Evolutionary conservation across 306 rosid genomes (phyloP).

Genomic region (Quercus dentata): DNA sequence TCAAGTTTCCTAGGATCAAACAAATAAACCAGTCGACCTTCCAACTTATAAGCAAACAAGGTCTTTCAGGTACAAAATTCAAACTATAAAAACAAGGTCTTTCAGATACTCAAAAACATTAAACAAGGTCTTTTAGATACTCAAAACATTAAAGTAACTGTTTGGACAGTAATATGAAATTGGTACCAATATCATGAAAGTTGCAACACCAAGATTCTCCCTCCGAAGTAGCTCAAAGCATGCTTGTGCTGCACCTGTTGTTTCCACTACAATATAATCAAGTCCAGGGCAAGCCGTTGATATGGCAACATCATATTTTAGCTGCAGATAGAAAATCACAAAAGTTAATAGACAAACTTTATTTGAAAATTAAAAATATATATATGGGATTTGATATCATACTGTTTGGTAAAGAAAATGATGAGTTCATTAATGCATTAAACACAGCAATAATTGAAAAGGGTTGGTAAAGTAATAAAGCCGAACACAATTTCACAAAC

Average conservation of each 20-base stretch:
- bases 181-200: conserved; percentile 90
- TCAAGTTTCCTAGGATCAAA: conserved; percentile 10
- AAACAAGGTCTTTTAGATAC: too few species aligned
- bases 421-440: neutral
- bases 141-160: conserved; percentile 6
- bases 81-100: too few species aligned
- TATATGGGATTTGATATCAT: neutral
- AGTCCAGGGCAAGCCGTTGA: conserved; percentile 91
- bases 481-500: neutral
- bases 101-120: neutral
- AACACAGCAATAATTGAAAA: neutral
- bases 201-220: conserved; percentile 85
- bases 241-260: conserved; percentile 77
- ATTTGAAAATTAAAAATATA: neutral
- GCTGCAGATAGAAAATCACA: conserved; percentile 49
- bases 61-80: neutral
- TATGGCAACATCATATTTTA: conserved; percentile 80
- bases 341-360: conserved; percentile 14
- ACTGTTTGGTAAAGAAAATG: neutral
- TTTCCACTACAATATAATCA: conserved; percentile 93
- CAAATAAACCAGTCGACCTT: neutral
- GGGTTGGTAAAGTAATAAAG: neutral
- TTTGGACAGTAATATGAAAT: neutral
- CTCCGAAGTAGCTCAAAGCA: conserved; percentile 83
- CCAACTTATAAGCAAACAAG: neutral